A percentile compares a stretch with the other conserved stretches of the same genome.
These are phyloP conservation scores for Amanita thiersii DNA, from an alignment of 768 basidiomycete genomes.

Conservation along the genomic window DNA sequence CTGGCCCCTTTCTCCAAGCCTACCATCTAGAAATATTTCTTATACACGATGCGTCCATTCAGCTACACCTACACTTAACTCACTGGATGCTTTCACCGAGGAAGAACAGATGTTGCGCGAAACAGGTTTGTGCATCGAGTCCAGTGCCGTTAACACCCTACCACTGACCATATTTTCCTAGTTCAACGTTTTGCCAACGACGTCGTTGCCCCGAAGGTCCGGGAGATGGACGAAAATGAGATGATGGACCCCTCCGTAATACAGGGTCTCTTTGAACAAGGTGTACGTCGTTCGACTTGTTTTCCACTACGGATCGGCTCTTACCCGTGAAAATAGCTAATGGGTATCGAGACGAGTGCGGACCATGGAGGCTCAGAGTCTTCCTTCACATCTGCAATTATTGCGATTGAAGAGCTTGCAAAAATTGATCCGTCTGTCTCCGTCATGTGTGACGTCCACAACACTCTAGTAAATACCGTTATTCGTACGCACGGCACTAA, in stretches of 20 bases:
- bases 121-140: slow-evolving; percentile 46
- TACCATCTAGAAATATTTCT: slow-evolving; percentile 23
- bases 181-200: slow-evolving; percentile 87
- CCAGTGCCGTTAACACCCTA: neutral
- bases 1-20: too few species aligned
- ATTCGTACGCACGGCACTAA: slow-evolving; percentile 79
- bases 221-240: slow-evolving; percentile 98
- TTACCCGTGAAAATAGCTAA: slow-evolving; percentile 47
- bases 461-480: slow-evolving; percentile 95
- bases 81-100: slow-evolving; percentile 81
- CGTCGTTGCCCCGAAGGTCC: slow-evolving; percentile 83
- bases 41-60: slow-evolving; percentile 17
- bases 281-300: slow-evolving; percentile 42
- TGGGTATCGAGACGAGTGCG: slow-evolving; percentile 91
- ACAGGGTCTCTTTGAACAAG: slow-evolving; percentile 88
- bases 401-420: slow-evolving; percentile 95
- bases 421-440: slow-evolving; percentile 95
- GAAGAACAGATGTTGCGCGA: slow-evolving; percentile 95
- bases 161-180: slow-evolving; percentile 19
- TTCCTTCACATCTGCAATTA: slow-evolving; percentile 92
- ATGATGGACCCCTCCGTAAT: slow-evolving; percentile 86
- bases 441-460: slow-evolving; percentile 96
- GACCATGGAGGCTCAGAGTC: slow-evolving; percentile 83
- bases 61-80: slow-evolving; percentile 31
- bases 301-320: slow-evolving; percentile 5